Percentiles rank a stretch among this genome's conserved stretches.
Evolutionary conservation across 2,329 filamentous ascomycete species (phyloP).

Genomic region (Aureobasidium mangrovei): DNA sequence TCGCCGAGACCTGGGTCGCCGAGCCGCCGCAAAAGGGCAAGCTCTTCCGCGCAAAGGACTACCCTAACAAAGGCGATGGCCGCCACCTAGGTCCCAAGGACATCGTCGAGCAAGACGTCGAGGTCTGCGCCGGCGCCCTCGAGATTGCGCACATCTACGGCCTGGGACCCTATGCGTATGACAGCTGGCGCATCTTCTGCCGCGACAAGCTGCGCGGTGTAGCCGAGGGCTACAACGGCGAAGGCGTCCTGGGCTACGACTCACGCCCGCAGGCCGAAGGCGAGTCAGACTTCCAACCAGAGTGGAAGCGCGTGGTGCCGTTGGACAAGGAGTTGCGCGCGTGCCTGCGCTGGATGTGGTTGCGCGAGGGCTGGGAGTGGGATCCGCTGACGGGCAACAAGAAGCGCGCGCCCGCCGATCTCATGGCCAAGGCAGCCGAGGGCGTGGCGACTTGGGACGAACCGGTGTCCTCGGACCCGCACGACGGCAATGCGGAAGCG

Average conservation of each 20-base stretch:
- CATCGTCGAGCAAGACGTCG: slow-evolving; percentile 39
- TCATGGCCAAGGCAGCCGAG: slow-evolving; percentile 50
- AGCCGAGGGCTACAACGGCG: slow-evolving; percentile 58
- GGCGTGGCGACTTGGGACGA: slow-evolving; percentile 40
- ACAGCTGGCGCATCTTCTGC: slow-evolving; percentile 92
- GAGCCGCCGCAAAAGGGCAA: slow-evolving; percentile 52
- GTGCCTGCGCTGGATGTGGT: slow-evolving; percentile 85
- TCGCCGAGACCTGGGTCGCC: slow-evolving; percentile 61
- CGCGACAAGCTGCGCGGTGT: slow-evolving; percentile 64
- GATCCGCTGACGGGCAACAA: slow-evolving; percentile 61
- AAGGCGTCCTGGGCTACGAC: slow-evolving; percentile 30
- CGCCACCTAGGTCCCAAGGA: slow-evolving; percentile 41
- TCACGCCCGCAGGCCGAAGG: slow-evolving; percentile 21
- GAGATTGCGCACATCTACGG: slow-evolving; percentile 81
- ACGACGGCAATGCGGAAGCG: neutral
- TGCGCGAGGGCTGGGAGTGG: slow-evolving; percentile 78
- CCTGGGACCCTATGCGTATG: slow-evolving; percentile 67
- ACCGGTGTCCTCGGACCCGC: neutral
- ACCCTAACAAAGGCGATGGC: slow-evolving; percentile 43
- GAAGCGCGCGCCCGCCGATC: slow-evolving; percentile 42
- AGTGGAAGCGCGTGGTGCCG: slow-evolving; percentile 83
- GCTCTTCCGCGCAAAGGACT: slow-evolving; percentile 50
- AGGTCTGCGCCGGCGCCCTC: slow-evolving; percentile 48
- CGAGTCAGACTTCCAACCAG: slow-evolving; percentile 56
- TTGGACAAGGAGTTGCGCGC: slow-evolving; percentile 83